Evolutionary conservation across 2,329 filamentous ascomycete species (phyloP), one percentile per base, ranked within the genome.

Genomic region (Plenodomus tracheiphilus): DNA sequence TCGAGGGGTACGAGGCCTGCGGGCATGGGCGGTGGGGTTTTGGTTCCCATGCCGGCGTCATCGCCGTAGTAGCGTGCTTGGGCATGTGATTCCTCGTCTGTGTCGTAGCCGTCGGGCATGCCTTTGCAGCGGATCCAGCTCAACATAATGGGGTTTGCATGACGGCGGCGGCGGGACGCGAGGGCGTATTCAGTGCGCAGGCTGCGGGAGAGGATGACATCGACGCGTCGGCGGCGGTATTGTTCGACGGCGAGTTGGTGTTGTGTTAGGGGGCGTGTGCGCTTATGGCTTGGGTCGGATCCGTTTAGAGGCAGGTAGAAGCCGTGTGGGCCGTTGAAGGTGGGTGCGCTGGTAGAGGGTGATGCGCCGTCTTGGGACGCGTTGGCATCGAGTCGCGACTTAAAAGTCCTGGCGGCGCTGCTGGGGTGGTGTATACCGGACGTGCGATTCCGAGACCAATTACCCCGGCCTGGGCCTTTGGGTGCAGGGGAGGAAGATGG

Each of bases 161-260:
- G 76, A 17, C 82, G 81, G 4, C 89, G 82, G 16, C 74, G 65
- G 59, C 85, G 85, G 39, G 84, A 83, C 11, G 85, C 81, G 46
- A 77, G 77, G 64, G 85, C 82, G 64, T 91, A 86, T 43, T 83
- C 78, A 55, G 79, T 81, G 41, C 87, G 83, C 28, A 93, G 76
- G 22, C 87, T 86, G n/a, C 86, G 84, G 58, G 90, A 86, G 15
- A 94, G 81, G 43, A 91, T 89, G 62, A 91, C 87, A 63, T 91
- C 87, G n/a, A 93, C 89, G 5, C 89, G 85, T 63, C 89, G 84
- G 52, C 84, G 87, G 16, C 89, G 81, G 70, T 92, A 91, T 46
- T 86, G 82, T 69, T 91, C 88, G 1, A 94, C 87, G 0, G 89
- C 89, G 34, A 91, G 77, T 71, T 94, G 89, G 70, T 94, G 89